Evolutionary conservation across 2,329 filamentous ascomycete species (phyloP).

Genomic region (Pyrenophora seminiperda): DNA sequence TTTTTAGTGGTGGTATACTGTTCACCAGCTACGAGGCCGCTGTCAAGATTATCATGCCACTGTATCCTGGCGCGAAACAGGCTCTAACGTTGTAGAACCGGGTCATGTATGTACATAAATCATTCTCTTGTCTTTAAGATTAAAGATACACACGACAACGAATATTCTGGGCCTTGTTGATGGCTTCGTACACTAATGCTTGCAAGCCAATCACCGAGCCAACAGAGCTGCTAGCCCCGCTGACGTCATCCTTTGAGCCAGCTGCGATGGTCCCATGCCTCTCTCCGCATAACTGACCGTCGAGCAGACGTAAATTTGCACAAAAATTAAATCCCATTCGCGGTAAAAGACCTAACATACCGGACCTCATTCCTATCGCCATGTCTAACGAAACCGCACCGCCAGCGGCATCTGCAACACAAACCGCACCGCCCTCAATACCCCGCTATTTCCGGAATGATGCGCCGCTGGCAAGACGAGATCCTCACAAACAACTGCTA

Average conservation of each 20-base stretch:
- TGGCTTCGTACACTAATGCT: background rate
- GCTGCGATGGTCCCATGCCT: conserved; percentile 7
- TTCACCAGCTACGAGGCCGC: conserved; percentile 68
- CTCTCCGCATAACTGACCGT: conserved; percentile 8
- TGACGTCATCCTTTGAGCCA: conserved; percentile 21
- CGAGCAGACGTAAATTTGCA: conserved; percentile 7
- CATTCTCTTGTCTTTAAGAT: too few relatives aligned
- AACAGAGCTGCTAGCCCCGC: conserved; percentile 12
- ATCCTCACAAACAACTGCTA: conserved; percentile 57
- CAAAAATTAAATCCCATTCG: conserved; percentile 4
- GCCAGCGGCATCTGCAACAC: conserved; percentile 19
- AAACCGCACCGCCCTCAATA: conserved; percentile 34
- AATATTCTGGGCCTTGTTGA: too few relatives aligned
- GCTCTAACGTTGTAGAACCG: conserved; percentile 25
- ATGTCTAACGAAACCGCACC: conserved; percentile 39
- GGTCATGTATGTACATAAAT: too few relatives aligned
- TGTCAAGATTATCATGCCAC: conserved; percentile 54
- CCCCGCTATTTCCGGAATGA: conserved; percentile 52
- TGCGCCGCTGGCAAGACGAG: conserved; percentile 44
- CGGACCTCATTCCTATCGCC: background rate
- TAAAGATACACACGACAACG: too few relatives aligned
- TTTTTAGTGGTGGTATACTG: conserved; percentile 70
- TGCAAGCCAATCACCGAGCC: background rate
- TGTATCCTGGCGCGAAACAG: conserved; percentile 34
- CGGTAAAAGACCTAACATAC: conserved; percentile 6